Conservation (phyloP, 768 basidiomycete genomes). For the Hypholoma sublateritium region DNA sequence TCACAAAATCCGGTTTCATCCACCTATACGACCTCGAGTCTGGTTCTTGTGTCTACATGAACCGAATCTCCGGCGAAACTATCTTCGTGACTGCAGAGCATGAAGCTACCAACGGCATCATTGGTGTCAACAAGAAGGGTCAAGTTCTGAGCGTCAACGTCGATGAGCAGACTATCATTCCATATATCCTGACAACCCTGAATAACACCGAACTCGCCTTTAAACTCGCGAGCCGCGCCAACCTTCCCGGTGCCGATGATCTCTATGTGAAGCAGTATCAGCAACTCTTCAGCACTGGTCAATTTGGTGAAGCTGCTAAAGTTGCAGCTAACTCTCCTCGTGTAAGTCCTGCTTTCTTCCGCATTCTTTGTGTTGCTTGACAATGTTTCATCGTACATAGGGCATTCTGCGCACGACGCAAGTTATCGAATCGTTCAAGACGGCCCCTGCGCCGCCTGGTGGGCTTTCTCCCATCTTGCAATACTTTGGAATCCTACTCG, state of each 20-base stretch:
- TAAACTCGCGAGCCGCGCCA: constrained; percentile 94
- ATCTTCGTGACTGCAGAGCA: constrained; percentile 99
- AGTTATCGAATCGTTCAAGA: constrained; percentile 97
- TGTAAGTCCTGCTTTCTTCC: constrained; percentile 33
- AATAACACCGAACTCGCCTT: constrained; percentile 98
- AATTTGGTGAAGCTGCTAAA: constrained; percentile 94
- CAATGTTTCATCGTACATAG: constrained; percentile 31
- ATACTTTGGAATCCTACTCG: constrained; percentile 97
- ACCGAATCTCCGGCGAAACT: constrained; percentile 98
- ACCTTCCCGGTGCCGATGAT: constrained; percentile 96
- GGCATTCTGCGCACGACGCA: constrained; percentile 93
- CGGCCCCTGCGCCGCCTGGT: constrained; percentile 86
- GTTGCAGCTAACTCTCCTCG: constrained; percentile 96
- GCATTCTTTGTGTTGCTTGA: constrained; percentile 6
- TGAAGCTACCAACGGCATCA: constrained; percentile 91
- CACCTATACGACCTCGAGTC: constrained; percentile 98
- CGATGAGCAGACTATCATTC: constrained; percentile 94
- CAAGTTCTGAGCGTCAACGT: constrained; percentile 96
- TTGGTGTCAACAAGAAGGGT: constrained; percentile 99
- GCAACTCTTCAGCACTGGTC: constrained; percentile 82
- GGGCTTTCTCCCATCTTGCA: constrained; percentile 94
- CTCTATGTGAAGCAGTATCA: constrained; percentile 95
- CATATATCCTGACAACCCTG: constrained; percentile 89
- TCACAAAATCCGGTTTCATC: constrained; percentile 99
- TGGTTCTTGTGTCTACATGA: constrained; percentile 99